These are phyloP conservation scores for Stereocaulon alpinum DNA, from an alignment of 495 filamentous ascomycete genomes.

Conservation along the genomic window DNA sequence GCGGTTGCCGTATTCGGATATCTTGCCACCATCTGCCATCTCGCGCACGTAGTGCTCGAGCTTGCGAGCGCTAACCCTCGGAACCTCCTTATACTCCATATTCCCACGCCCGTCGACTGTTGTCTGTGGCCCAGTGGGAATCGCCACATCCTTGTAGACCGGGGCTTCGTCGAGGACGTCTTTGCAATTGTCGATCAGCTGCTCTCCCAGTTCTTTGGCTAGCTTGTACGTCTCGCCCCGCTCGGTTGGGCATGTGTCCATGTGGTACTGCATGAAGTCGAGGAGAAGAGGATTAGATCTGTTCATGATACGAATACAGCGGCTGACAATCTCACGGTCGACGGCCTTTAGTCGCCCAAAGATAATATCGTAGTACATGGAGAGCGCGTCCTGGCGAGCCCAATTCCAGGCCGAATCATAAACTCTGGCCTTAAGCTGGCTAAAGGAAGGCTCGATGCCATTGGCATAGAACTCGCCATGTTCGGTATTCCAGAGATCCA, in stretches of 20 bases:
- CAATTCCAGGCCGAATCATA: conserved; percentile 99
- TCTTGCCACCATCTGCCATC: conserved; percentile 96
- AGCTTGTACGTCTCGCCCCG: conserved; percentile 95
- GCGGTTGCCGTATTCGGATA: conserved; percentile 96
- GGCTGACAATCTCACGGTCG: conserved; percentile 95
- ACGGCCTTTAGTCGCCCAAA: conserved; percentile 88
- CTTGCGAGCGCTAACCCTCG: conserved; percentile 85
- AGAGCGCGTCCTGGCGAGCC: conserved; percentile 92
- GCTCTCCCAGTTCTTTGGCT: conserved; percentile 87
- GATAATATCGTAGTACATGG: conserved; percentile 99
- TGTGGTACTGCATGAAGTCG: conserved; percentile 99
- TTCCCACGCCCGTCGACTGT: conserved; percentile 83
- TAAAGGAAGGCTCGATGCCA: conserved; percentile 91
- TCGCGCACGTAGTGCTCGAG: conserved; percentile 97
- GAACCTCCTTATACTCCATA: conserved; percentile 77
- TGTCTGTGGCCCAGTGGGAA: conserved; percentile 86
- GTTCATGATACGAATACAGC: conserved; percentile 99
- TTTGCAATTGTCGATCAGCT: conserved; percentile 95
- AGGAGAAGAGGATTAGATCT: conserved; percentile 88
- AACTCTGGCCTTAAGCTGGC: conserved; percentile 81
- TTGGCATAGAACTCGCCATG: conserved; percentile 93
- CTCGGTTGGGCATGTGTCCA: conserved; percentile 96
- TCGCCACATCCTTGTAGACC: conserved; percentile 87
- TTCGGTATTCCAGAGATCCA: conserved; percentile 90
- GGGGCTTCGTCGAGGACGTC: conserved; percentile 75